phyloP scores from a whole-genome alignment of 2,329 filamentous ascomycete genomes.

The Penicillium palitans region DNA sequence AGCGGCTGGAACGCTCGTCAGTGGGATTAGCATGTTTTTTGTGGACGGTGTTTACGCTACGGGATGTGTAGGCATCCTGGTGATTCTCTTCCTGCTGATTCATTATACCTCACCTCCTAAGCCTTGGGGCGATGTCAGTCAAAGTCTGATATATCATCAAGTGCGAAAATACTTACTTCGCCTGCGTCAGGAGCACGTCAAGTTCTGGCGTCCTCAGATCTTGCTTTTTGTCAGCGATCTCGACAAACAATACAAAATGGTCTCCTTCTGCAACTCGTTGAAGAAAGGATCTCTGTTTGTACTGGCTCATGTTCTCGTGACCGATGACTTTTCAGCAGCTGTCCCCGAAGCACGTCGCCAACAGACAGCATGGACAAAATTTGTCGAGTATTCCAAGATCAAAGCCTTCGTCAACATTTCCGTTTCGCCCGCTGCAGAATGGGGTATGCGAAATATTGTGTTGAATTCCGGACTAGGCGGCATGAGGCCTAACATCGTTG shows the following conservation, averaged over 20 bases:
- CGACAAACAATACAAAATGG: conserved; percentile 76
- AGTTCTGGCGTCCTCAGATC: conserved; percentile 90
- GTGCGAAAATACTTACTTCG: conserved; percentile 83
- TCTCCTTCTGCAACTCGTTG: conserved; percentile 87
- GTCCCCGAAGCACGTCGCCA: conserved; percentile 80
- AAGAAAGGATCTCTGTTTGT: conserved; percentile 87
- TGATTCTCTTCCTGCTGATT: conserved; percentile 78
- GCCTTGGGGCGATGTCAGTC: conserved; percentile 85
- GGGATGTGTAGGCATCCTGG: conserved; percentile 69
- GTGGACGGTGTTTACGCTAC: conserved; percentile 80
- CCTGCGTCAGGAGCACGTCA: conserved; percentile 84
- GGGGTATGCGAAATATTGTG: conserved; percentile 81
- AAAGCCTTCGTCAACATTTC: conserved; percentile 88
- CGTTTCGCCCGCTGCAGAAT: conserved; percentile 78
- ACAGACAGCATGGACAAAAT: conserved; percentile 79
- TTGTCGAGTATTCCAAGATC: conserved; percentile 81
- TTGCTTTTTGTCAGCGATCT: conserved; percentile 81
- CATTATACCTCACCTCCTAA: conserved; percentile 85
- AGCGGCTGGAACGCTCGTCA: conserved; percentile 70
- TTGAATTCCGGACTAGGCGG: conserved; percentile 79
- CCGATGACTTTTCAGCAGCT: conserved; percentile 73
- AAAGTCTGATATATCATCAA: conserved; percentile 85
- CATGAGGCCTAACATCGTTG: conserved; percentile 85
- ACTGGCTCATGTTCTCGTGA: conserved; percentile 83
- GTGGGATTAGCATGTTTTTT: conserved; percentile 83